Conservation (phyloP, 306 rosid species). For the Fragaria vesca region DNA sequence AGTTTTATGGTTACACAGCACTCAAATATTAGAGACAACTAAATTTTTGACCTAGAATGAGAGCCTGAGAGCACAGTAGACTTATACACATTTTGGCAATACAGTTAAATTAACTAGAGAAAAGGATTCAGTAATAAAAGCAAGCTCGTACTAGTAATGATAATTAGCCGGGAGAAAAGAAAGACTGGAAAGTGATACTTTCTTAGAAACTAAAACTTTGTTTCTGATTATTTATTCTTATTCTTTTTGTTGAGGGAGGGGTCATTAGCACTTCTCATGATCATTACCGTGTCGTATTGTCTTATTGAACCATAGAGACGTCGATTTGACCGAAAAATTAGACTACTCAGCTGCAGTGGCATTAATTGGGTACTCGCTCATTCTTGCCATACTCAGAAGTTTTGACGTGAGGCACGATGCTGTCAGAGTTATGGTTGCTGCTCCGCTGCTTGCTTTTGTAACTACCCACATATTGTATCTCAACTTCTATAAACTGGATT, state of each 20-base stretch:
- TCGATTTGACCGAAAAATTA: conserved; percentile 58
- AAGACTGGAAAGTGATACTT: background rate
- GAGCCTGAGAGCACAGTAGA: background rate
- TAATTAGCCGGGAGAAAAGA: background rate
- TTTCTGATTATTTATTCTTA: background rate
- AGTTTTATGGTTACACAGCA: background rate
- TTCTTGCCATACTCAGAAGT: conserved; percentile 57
- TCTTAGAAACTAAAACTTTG: conserved; percentile 2
- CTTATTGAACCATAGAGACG: conserved; percentile 48
- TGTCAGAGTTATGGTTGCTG: conserved; percentile 68
- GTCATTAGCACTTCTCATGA: background rate
- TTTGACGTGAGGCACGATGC: conserved; percentile 65
- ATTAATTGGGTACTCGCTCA: conserved; percentile 70
- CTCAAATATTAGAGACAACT: background rate
- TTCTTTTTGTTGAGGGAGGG: background rate
- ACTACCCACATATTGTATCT: conserved; percentile 67
- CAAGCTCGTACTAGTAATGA: background rate
- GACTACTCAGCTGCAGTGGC: conserved; percentile 70
- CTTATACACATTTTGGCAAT: background rate
- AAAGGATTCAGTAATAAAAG: background rate
- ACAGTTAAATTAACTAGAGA: background rate
- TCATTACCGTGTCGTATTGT: conserved; percentile 12
- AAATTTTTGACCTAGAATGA: conserved; percentile 1
- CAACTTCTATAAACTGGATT: conserved; percentile 62
- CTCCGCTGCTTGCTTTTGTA: conserved; percentile 69